These are phyloP conservation scores for Trichoderma pleuroti DNA, from an alignment of 2,329 filamentous ascomycete genomes.

Conservation along the genomic window DNA sequence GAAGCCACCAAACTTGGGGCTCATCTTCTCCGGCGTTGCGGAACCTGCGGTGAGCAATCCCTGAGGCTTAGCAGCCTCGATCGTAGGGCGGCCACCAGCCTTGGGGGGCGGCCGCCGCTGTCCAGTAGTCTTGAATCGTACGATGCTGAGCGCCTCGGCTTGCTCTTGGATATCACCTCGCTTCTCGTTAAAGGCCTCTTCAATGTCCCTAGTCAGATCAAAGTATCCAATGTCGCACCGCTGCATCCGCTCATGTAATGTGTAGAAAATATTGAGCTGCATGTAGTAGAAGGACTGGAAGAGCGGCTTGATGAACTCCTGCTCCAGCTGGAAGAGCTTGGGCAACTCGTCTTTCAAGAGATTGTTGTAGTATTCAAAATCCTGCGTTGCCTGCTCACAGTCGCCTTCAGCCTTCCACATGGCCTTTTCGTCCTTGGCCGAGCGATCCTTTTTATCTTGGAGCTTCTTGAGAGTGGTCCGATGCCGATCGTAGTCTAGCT, in stretches of 20 bases:
- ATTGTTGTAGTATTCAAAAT: constrained; percentile 98
- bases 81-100: constrained; percentile 54
- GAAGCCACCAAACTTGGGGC: constrained; percentile 36
- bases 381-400: constrained; percentile 84
- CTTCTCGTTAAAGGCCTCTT: constrained; percentile 86
- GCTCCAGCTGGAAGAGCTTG: constrained; percentile 82
- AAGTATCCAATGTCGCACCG: constrained; percentile 97
- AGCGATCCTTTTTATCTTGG: constrained; percentile 96
- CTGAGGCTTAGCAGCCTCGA: constrained; percentile 47
- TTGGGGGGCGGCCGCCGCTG: constrained; percentile 57
- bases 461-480: constrained; percentile 82
- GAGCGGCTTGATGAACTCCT: constrained; percentile 91
- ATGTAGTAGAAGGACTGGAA: constrained; percentile 99
- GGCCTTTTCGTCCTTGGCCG: constrained; percentile 93
- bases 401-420: constrained; percentile 94
- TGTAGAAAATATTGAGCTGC: constrained; percentile 99
- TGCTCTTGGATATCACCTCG: constrained; percentile 82
- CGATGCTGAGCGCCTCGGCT: constrained; percentile 79
- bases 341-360: constrained; percentile 94
- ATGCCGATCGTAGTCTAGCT: constrained; percentile 92
- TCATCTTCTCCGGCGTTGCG: constrained; percentile 26
- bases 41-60: constrained; percentile 51
- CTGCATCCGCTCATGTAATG: constrained; percentile 97
- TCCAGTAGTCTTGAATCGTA: constrained; percentile 87
- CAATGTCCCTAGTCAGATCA: constrained; percentile 83